phyloP scores from a whole-genome alignment of 2,329 filamentous ascomycete species.

The Diplocarpon rosae region DNA sequence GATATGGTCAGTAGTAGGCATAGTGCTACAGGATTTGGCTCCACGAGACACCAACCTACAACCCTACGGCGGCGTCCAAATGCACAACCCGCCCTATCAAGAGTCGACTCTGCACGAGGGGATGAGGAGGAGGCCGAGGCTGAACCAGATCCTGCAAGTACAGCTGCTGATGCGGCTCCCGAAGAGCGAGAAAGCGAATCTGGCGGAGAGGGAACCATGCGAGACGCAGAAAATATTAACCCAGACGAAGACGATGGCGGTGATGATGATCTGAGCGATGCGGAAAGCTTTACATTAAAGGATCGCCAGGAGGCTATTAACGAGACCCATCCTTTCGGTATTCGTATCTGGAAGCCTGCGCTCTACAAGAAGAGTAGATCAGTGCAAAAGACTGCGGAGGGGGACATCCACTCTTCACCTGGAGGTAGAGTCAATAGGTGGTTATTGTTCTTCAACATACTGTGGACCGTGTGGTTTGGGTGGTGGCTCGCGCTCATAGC shows the following conservation, averaged over 20 bases:
- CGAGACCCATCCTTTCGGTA: constrained; percentile 96
- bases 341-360: constrained; percentile 96
- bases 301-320: constrained; percentile 97
- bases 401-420: constrained; percentile 90
- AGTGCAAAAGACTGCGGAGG: constrained; percentile 91
- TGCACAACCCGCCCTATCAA: constrained; percentile 34
- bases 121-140: constrained; percentile 30
- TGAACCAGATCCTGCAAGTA: constrained; percentile 11
- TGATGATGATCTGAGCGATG: constrained; percentile 69
- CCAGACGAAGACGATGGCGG: constrained; percentile 45
- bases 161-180: constrained; percentile 10
- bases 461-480: constrained; percentile 87
- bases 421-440: constrained; percentile 76
- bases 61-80: constrained; percentile 39
- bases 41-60: constrained; percentile 36
- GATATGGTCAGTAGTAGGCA: constrained; percentile 38
- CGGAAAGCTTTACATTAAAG: constrained; percentile 95
- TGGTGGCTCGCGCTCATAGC: constrained; percentile 88
- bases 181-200: constrained; percentile 11
- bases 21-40: constrained; percentile 31
- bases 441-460: constrained; percentile 76
- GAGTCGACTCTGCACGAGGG: constrained; percentile 38
- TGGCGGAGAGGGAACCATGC: constrained; percentile 20
- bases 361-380: constrained; percentile 96
- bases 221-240: constrained; percentile 29